phyloP scores from a whole-genome alignment of 208 protist genomes.

The Acanthamoeba triangularis region DNA sequence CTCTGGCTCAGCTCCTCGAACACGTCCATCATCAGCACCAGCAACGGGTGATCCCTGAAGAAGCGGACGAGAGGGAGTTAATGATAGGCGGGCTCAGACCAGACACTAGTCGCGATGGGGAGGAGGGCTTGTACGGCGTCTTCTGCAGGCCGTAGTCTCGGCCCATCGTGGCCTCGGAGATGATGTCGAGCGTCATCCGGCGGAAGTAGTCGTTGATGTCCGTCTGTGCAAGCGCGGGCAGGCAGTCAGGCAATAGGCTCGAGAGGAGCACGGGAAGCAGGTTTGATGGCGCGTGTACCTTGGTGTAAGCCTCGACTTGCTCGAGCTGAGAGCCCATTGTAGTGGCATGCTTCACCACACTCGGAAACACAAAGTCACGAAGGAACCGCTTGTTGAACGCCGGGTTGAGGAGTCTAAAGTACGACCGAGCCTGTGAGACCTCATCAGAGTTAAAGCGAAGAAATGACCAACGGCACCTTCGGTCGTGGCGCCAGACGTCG shows the following conservation, averaged over 20 bases:
- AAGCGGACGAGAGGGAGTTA: not conserved
- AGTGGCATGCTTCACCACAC: slow-evolving; percentile 47
- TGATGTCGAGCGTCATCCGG: slow-evolving; percentile 62
- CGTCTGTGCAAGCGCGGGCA: not conserved
- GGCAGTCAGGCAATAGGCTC: not conserved
- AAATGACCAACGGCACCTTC: not conserved
- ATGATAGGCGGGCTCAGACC: not conserved
- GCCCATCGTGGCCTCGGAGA: slow-evolving; percentile 43
- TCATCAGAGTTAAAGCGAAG: not conserved
- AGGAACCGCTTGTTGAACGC: slow-evolving; percentile 76
- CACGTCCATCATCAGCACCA: slow-evolving; percentile 42
- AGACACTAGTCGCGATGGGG: not conserved
- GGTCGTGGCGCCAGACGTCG: slow-evolving; percentile 71
- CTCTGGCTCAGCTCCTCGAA: slow-evolving; percentile 51
- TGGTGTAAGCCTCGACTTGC: not conserved
- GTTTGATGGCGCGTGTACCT: not conserved
- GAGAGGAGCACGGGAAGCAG: not conserved
- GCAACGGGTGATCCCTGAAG: slow-evolving; percentile 50
- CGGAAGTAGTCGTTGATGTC: slow-evolving; percentile 66
- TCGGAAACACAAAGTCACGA: slow-evolving; percentile 62
- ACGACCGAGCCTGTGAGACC: not conserved
- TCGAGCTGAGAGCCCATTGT: slow-evolving; percentile 20
- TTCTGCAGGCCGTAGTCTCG: slow-evolving; percentile 48
- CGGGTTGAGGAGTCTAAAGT: slow-evolving; percentile 49
- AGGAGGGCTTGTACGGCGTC: not conserved